Percentiles rank a stretch among this genome's conserved stretches.
Evolutionary conservation across 352 stramenopile genomes (phyloP).

Genomic region (Thalassiosira ordinaria): DNA sequence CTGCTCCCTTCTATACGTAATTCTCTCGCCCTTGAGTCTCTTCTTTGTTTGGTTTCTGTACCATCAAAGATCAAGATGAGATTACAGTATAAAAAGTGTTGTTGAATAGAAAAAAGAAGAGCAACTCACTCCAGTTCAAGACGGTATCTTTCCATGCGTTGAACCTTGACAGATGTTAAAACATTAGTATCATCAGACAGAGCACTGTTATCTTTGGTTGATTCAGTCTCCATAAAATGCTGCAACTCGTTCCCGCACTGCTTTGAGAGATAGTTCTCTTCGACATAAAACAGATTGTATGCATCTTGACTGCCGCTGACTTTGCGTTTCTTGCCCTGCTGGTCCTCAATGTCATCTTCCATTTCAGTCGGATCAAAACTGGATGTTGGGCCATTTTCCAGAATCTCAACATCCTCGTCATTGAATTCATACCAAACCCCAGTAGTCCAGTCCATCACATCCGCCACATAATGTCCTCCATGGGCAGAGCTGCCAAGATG

Average conservation of each 20-base stretch:
- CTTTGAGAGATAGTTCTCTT: constrained; percentile 70
- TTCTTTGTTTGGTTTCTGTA: constrained; percentile 23
- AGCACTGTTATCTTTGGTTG: background rate
- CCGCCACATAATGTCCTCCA: constrained; percentile 80
- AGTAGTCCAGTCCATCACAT: constrained; percentile 83
- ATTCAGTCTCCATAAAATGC: constrained; percentile 43
- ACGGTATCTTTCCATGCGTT: constrained; percentile 33
- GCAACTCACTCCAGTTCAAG: constrained; percentile 54
- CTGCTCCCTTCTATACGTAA: constrained; percentile 23
- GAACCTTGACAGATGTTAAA: constrained; percentile 24
- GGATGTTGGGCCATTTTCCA: constrained; percentile 63
- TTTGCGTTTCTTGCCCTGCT: constrained; percentile 31
- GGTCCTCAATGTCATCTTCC: background rate
- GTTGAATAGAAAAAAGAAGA: background rate
- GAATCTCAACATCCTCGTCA: constrained; percentile 74
- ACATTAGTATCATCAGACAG: constrained; percentile 12
- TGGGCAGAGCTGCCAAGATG: constrained; percentile 82
- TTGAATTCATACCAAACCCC: constrained; percentile 86
- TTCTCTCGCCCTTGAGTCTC: constrained; percentile 18
- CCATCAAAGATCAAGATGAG: background rate
- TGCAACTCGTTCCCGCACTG: constrained; percentile 51
- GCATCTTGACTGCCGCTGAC: constrained; percentile 66
- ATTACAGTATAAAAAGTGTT: background rate
- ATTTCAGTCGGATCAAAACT: constrained; percentile 52
- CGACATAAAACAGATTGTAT: constrained; percentile 87